Base-by-base conservation (phyloP, 768 basidiomycete genomes). In the Trametes maxima region DNA sequence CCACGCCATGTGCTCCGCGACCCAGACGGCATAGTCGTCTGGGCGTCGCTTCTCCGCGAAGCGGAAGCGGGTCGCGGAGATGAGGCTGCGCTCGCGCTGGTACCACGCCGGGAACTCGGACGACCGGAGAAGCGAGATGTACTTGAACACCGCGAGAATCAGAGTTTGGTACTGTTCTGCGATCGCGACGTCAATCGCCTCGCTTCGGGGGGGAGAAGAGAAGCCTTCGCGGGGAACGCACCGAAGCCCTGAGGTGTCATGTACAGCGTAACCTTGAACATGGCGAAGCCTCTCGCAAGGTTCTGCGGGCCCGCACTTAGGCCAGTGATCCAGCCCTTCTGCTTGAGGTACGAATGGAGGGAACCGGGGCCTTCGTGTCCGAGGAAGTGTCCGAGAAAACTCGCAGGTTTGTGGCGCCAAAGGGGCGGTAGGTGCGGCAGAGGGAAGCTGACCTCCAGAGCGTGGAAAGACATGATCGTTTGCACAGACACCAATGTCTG, bases 321-420 rank as follows among this genome's bases (percentile, higher is more conserved):
- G 13, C 80, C 79, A 28, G 88, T 93, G 39, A 90, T 82, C 94
- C 94, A 96, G 2, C 93, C 92, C 69, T 89, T 90, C 63, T 81
- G 80, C 77, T 96, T 98, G 58, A 99, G 80, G 72, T 94, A 94
- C 0, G 94, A 92, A 67, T 92, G 82, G 33, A 98, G 76, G 0
- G 96, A 98, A 1, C 96, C 96, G 37, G 89, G 86, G 1, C 95
- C 95, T 75, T 98, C 95, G 70, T 98, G 94, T 0, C 95, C 95
- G 35, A 94, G 75, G 69, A 96, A 87, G 70, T 95, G 91, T 3
- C 85, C 80, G 22, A 98, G 70, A 72, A 92, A 89, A 56, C 83
- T 73, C 5, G 79, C 84, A 4, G 95, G 94, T 75, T 95, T 90
- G 72, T 86, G 77, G 67, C 85, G 82, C 92, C 93, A 85, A 68